phyloP scores from a whole-genome alignment of 2,329 filamentous ascomycete species.

The Hortaea sp. region DNA sequence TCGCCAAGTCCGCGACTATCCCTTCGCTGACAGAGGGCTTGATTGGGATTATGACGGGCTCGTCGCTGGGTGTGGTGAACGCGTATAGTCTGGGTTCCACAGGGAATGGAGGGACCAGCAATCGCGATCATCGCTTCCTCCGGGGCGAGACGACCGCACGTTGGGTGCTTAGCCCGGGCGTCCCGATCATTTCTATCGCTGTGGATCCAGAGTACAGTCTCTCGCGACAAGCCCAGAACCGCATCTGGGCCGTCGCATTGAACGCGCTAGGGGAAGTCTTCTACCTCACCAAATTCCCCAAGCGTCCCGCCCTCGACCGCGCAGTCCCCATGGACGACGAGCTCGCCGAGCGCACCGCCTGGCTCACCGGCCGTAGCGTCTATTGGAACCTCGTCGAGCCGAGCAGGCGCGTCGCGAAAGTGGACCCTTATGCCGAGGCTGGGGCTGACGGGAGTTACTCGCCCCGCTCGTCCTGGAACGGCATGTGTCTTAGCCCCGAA shows the following conservation, averaged over 20 bases:
- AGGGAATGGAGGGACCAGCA: conserved; percentile 40
- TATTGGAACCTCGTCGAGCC: conserved; percentile 74
- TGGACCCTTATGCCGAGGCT: conserved; percentile 63
- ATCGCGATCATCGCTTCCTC: conserved; percentile 52
- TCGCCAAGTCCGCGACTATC: conserved; percentile 70
- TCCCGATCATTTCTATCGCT: conserved; percentile 75
- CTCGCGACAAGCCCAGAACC: conserved; percentile 56
- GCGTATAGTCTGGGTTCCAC: conserved; percentile 57
- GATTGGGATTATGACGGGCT: conserved; percentile 73
- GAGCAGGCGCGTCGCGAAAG: conserved; percentile 60
- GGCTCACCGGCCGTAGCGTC: conserved; percentile 67
- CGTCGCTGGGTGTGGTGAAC: conserved; percentile 71
- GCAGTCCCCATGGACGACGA: conserved; percentile 41
- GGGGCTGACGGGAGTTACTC: conserved; percentile 63
- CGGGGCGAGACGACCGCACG: conserved; percentile 74
- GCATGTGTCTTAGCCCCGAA: conserved; percentile 58
- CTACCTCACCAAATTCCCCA: conserved; percentile 66
- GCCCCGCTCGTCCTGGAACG: conserved; percentile 65
- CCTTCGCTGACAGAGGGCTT: conserved; percentile 64
- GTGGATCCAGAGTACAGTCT: conserved; percentile 74
- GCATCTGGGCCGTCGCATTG: conserved; percentile 84
- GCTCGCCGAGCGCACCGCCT: conserved; percentile 54
- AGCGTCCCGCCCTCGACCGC: conserved; percentile 41
- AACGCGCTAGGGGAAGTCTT: conserved; percentile 91
- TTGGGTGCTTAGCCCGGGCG: conserved; percentile 85